Conservation (phyloP, 305 asterid species). For the Coffea humblotiana region DNA sequence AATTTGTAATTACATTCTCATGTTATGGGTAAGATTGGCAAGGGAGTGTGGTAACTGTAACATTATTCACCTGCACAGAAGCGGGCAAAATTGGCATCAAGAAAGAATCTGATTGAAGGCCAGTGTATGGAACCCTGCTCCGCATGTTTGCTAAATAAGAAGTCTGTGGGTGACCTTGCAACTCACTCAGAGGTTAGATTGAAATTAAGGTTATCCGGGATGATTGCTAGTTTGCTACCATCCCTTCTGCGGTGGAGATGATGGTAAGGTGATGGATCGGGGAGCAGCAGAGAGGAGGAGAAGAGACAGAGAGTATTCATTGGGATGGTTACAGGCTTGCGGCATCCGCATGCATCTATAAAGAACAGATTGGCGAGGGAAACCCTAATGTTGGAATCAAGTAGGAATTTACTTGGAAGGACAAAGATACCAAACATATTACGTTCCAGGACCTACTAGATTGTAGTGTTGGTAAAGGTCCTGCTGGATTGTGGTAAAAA, state of each 20-base stretch:
- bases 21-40: background rate
- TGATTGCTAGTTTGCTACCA: background rate
- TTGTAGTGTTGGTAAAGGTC: no score
- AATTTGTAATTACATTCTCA: background rate
- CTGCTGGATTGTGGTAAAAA: no score
- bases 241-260: no score
- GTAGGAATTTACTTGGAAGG: slow-evolving; percentile 1
- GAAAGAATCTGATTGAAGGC: no score
- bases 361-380: background rate
- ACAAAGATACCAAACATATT: background rate
- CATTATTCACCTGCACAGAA: no score
- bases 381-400: background rate
- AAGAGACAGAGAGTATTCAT: background rate
- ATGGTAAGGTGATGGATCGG: no score
- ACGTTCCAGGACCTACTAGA: background rate
- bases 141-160: no score
- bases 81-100: no score
- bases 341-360: background rate
- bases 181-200: background rate
- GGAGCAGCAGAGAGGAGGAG: no score
- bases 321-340: background rate
- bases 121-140: no score
- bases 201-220: background rate
- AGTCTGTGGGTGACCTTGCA: no score
- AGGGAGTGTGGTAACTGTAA: no score